Evolutionary conservation across 1,284 basidiomycete species (phyloP).

Genomic region (Trichosporon ovoides): DNA sequence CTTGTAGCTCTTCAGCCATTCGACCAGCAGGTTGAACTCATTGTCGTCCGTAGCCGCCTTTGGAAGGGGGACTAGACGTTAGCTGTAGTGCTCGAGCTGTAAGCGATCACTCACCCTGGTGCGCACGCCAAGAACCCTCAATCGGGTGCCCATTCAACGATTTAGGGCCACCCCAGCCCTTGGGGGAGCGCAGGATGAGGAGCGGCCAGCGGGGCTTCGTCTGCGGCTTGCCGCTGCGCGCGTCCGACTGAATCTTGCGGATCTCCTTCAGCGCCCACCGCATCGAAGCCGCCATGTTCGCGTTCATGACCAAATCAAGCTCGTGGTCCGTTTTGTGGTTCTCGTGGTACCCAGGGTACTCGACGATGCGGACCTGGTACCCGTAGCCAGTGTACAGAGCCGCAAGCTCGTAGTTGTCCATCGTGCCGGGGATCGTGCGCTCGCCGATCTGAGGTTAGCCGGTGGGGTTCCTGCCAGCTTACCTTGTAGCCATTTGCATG

Average conservation of each 20-base stretch:
- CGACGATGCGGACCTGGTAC: constrained; percentile 78
- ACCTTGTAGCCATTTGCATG: constrained; percentile 61
- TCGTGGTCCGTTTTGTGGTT: constrained; percentile 56
- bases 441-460: constrained; percentile 70
- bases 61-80: constrained; percentile 63
- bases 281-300: constrained; percentile 65
- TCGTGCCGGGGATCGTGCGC: constrained; percentile 79
- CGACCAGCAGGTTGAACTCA: constrained; percentile 60
- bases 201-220: constrained; percentile 78
- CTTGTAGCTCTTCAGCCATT: constrained; percentile 66
- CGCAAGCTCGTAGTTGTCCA: constrained; percentile 70
- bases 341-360: constrained; percentile 55
- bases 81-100: constrained; percentile 16
- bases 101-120: constrained; percentile 36
- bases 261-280: constrained; percentile 78
- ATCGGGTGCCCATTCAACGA: constrained; percentile 61
- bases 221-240: constrained; percentile 76
- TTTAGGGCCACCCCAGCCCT: constrained; percentile 70
- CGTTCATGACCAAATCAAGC: constrained; percentile 46
- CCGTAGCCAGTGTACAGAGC: constrained; percentile 60
- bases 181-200: constrained; percentile 74
- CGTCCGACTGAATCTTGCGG: constrained; percentile 66
- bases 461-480: constrained; percentile 47
- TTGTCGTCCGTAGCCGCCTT: constrained; percentile 59
- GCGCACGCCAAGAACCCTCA: constrained; percentile 61